Evolutionary conservation across 139 green algal genomes (phyloP).

Genomic region (Coelastrella sp.): DNA sequence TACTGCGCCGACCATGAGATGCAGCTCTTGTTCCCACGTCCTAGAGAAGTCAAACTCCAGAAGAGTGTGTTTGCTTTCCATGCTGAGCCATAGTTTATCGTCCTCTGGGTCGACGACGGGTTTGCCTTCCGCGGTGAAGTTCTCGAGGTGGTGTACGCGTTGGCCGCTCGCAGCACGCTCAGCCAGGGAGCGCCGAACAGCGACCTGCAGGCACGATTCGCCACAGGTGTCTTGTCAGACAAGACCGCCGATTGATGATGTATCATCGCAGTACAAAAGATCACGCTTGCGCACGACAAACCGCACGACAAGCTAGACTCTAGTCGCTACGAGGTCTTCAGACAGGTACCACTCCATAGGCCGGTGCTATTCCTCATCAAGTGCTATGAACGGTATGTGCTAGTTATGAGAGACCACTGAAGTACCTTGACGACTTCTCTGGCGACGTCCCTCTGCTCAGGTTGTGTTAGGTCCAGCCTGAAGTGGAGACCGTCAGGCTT

Average conservation of each 20-base stretch:
- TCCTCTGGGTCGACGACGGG: conserved; percentile 48
- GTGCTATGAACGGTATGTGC: no score
- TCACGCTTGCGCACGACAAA: no score
- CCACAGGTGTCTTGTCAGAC: not conserved
- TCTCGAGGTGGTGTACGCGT: conserved; percentile 33
- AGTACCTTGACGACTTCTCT: conserved; percentile 51
- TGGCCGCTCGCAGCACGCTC: not conserved
- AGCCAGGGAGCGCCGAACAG: conserved; percentile 20
- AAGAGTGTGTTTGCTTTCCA: conserved; percentile 50
- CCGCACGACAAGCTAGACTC: no score
- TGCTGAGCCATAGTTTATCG: conserved; percentile 48
- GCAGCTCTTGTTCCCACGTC: conserved; percentile 48
- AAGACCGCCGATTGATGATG: not conserved
- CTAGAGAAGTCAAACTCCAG: conserved; percentile 52
- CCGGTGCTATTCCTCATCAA: no score
- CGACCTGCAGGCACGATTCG: not conserved
- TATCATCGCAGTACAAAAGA: no score
- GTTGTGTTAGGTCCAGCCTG: conserved; percentile 48
- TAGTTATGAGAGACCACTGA: no score
- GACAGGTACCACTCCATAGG: no score
- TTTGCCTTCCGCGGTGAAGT: conserved; percentile 44
- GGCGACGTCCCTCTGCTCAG: conserved; percentile 47
- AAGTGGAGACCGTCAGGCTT: conserved; percentile 52
- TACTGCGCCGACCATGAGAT: conserved; percentile 33
- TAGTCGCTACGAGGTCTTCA: no score